A percentile compares a stretch with the other conserved stretches of the same genome.
Evolutionary conservation across 2,329 filamentous ascomycete genomes (phyloP).

Genomic region (Penicillium crustosum): DNA sequence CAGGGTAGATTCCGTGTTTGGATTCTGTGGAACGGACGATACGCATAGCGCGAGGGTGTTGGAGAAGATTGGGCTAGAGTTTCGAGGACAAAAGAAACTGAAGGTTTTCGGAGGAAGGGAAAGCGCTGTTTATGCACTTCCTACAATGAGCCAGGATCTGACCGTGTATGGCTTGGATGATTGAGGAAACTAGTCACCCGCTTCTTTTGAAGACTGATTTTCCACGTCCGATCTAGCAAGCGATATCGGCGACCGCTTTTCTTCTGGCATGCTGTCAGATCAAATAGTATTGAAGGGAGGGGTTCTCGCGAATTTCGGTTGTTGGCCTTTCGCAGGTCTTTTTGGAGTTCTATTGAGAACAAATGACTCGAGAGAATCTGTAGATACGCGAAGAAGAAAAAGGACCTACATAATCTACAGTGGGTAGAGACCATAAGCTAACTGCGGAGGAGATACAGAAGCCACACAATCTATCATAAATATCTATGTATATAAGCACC

Average conservation of each 20-base stretch:
- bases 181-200: not conserved
- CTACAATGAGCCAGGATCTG: not conserved
- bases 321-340: not conserved
- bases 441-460: not conserved
- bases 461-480: not conserved
- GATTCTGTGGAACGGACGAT: not conserved
- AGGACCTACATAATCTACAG: not conserved
- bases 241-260: too few species aligned
- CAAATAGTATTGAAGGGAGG: too few species aligned
- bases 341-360: not conserved
- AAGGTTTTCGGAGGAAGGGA: not conserved
- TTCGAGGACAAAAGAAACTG: not conserved
- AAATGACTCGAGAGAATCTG: not conserved
- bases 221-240: too few species aligned
- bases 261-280: too few species aligned
- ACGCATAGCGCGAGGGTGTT: not conserved
- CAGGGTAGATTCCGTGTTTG: not conserved
- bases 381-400: not conserved
- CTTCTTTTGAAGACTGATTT: not conserved
- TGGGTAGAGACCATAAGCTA: not conserved
- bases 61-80: not conserved
- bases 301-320: not conserved
- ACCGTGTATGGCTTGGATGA: not conserved
- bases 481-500: not conserved
- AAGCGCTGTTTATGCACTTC: not conserved